A percentile compares a stretch with the other conserved stretches of the same genome.
These are phyloP conservation scores for Trichoderma asperellum DNA, from an alignment of 2,329 filamentous ascomycete species.

Conservation along the genomic window DNA sequence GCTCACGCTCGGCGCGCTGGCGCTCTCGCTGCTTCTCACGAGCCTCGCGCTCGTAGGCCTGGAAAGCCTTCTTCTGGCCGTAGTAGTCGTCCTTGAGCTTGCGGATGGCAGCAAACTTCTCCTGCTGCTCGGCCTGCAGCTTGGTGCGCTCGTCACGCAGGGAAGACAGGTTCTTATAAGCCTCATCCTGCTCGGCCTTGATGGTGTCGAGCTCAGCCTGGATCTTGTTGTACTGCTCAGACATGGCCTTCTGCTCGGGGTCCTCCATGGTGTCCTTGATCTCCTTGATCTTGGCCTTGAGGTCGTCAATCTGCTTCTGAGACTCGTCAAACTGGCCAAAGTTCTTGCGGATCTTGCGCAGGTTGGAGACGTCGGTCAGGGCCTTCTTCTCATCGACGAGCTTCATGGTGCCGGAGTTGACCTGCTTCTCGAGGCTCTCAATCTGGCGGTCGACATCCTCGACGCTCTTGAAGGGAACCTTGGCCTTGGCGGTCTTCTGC, in stretches of 20 bases:
- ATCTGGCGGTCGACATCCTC: conserved; percentile 90
- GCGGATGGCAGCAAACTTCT: conserved; percentile 80
- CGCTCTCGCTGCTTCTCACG: conserved; percentile 77
- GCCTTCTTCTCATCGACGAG: conserved; percentile 97
- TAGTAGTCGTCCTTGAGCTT: conserved; percentile 91
- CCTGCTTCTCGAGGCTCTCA: conserved; percentile 76
- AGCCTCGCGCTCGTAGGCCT: conserved; percentile 81
- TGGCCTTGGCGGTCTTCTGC: conserved; percentile 82
- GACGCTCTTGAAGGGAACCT: conserved; percentile 80
- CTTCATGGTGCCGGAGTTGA: conserved; percentile 89
- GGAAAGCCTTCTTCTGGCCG: conserved; percentile 77
- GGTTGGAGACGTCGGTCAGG: conserved; percentile 75
- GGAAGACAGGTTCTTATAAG: conserved; percentile 82
- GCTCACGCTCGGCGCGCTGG: conserved; percentile 78
- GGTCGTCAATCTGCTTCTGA: conserved; percentile 86
- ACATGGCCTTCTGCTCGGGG: conserved; percentile 85
- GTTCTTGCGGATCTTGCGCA: conserved; percentile 89
- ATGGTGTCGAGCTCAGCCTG: conserved; percentile 87
- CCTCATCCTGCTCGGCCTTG: conserved; percentile 89
- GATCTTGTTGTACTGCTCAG: conserved; percentile 82
- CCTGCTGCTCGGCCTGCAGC: conserved; percentile 82
- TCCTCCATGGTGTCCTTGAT: conserved; percentile 89
- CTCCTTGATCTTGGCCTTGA: conserved; percentile 85
- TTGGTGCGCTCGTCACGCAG: conserved; percentile 85
- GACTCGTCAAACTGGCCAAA: conserved; percentile 82